Evolutionary conservation across 176 grass and related monocot genomes (phyloP).

Genomic region (Stipa capillata): DNA sequence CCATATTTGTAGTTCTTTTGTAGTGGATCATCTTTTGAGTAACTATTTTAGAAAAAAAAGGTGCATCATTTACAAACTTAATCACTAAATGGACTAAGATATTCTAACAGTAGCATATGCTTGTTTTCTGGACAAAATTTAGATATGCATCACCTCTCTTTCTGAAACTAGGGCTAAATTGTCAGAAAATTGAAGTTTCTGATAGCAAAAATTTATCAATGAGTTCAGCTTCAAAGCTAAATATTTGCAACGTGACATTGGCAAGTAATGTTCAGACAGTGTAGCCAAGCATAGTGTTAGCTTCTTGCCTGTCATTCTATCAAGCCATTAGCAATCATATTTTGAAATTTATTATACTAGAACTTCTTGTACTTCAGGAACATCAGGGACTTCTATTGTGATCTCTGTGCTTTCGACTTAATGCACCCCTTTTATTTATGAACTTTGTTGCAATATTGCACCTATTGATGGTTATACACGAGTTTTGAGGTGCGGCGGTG

Average conservation of each 20-base stretch:
- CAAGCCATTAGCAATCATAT: background rate
- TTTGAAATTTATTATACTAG: background rate
- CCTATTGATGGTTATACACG: slow-evolving; percentile 7
- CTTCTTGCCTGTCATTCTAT: slow-evolving; percentile 10
- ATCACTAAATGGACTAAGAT: background rate
- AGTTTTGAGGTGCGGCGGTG: background rate
- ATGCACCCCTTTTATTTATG: background rate
- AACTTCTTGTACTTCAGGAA: background rate
- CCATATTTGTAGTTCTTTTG: background rate
- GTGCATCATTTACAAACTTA: background rate
- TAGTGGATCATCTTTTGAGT: background rate
- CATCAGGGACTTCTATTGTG: background rate
- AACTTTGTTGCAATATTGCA: background rate
- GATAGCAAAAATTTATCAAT: background rate
- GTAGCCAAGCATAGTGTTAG: background rate
- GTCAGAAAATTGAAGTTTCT: background rate
- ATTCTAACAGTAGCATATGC: background rate
- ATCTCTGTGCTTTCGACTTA: background rate
- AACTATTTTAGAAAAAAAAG: background rate
- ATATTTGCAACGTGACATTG: background rate
- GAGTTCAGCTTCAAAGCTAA: background rate
- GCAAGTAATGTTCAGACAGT: background rate
- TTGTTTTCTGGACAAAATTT: background rate
- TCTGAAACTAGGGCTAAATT: background rate
- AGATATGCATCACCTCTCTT: background rate